Base-by-base conservation (phyloP, 805 yeast genomes). In the Wickerhamomyces queroliae region DNA sequence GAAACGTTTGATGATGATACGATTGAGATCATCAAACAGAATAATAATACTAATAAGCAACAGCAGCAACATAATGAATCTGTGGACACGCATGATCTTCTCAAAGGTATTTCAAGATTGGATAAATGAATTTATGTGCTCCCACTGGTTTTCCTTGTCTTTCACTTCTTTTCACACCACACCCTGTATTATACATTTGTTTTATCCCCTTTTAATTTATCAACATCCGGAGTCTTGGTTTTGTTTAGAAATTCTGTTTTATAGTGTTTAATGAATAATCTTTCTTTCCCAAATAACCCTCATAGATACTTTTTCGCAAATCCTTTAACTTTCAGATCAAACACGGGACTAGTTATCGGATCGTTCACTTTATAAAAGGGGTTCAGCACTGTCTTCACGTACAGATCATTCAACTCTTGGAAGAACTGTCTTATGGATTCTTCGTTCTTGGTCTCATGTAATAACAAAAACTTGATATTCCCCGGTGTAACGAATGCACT, bases 401-500 rank as follows among this genome's bases (percentile, higher is more conserved):
- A 93, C 36, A 91, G 65, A 50, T 91, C 98, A 61, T 89, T 86
- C 8, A 85, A 72, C 45, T 90, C 98, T 32, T 72, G 70, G 58
- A 90, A 86, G 56, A 93, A 90, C 56, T 83, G 91, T 47, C 81
- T 78, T 15, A 90, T 83, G 11, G 81, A 68, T 48, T 80, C 89
- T 47, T 91, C 96, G 45, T 74, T 69, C 29, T 52, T 52, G 2
- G 54, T 47, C 33, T 81, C 84, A 48, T 83, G 87, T 3, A 83
- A 64, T 47, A 93, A 70, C 17, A 93, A 61, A 46, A 91, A 76
- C 57, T 88, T 88, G 50, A 86, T 74, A 54, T 88, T 90, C 5
- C 96, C 91, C 38, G 89, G 89, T 0, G 96, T 87, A 30, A 91
- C 71, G 56, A 79, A 93, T 4, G 91, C 95, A 40, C 88, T 84